Percentiles rank a stretch among this genome's conserved stretches.
phyloP scores from a whole-genome alignment of 2,329 filamentous ascomycete species.

The Septoria linicola region DNA sequence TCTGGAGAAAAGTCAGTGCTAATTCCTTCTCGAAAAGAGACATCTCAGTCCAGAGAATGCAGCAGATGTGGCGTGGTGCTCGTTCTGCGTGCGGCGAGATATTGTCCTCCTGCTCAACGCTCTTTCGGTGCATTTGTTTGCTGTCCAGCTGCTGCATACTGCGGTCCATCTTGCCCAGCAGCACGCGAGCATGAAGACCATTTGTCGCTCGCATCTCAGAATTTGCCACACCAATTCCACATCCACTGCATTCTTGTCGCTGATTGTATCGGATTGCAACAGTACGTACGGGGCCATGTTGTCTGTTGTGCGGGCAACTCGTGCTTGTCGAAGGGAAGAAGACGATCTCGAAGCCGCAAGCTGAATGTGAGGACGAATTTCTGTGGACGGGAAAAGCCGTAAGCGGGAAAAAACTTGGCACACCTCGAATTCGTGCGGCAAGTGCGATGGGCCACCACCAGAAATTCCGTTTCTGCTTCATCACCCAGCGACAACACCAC shows the following conservation, averaged over 20 bases:
- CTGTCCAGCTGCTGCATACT: not conserved
- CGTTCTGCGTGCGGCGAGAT: not conserved
- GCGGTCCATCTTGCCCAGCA: not conserved
- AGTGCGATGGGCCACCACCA: not conserved
- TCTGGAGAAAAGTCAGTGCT: slow-evolving; percentile 30
- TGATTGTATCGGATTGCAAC: not conserved
- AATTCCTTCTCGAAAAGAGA: not conserved
- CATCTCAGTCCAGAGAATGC: slow-evolving; percentile 8
- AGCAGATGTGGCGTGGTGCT: not conserved
- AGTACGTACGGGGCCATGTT: slow-evolving; percentile 30
- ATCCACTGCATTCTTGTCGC: slow-evolving; percentile 14
- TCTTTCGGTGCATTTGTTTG: not conserved
- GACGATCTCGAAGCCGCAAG: slow-evolving; percentile 5
- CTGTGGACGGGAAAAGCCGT: not conserved
- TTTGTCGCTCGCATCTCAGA: not conserved
- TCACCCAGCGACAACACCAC: slow-evolving; percentile 12
- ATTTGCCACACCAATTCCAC: not conserved
- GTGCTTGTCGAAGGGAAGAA: slow-evolving; percentile 12
- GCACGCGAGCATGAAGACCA: slow-evolving; percentile 1
- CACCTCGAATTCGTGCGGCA: not conserved
- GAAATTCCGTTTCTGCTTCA: not conserved
- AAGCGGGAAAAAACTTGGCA: no score
- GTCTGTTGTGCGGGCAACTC: slow-evolving; percentile 22
- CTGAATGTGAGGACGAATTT: slow-evolving; percentile 4
- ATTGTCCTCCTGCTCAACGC: not conserved